phyloP scores from a whole-genome alignment of 345 rosid species.

The Cochlearia excelsa region DNA sequence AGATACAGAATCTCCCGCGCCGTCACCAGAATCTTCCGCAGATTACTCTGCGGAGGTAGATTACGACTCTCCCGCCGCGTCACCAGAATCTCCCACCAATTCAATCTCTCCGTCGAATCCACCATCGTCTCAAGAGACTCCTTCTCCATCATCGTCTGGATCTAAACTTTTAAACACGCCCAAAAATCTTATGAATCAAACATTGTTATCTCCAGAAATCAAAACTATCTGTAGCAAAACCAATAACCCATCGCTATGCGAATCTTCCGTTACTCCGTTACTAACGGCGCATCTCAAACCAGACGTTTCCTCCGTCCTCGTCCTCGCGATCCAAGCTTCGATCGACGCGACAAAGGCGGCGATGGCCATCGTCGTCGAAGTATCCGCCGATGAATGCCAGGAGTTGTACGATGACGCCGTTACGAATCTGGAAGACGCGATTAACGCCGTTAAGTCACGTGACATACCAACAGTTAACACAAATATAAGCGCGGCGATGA shows the following conservation, averaged over 20 bases:
- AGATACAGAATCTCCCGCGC: background rate
- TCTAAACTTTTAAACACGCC: background rate
- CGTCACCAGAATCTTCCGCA: background rate
- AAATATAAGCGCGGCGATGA: slow-evolving; percentile 50
- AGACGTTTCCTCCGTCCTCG: slow-evolving; percentile 34
- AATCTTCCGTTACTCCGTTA: slow-evolving; percentile 34
- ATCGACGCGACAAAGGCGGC: slow-evolving; percentile 24
- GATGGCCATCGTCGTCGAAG: background rate
- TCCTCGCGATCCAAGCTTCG: slow-evolving; percentile 40
- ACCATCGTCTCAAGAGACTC: background rate
- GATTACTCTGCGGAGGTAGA: background rate
- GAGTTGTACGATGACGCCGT: slow-evolving; percentile 43
- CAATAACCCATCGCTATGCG: slow-evolving; percentile 41
- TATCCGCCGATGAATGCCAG: slow-evolving; percentile 37
- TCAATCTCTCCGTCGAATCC: background rate
- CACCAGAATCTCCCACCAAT: slow-evolving; percentile 7
- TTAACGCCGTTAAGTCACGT: slow-evolving; percentile 34
- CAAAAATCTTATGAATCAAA: background rate
- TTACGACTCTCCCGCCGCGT: background rate
- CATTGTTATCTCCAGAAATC: slow-evolving; percentile 25
- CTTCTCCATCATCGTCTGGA: slow-evolving; percentile 4
- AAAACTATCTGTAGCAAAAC: slow-evolving; percentile 43
- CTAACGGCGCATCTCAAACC: slow-evolving; percentile 14
- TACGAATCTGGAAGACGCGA: slow-evolving; percentile 41
- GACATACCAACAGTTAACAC: slow-evolving; percentile 43